A percentile compares a stretch with the other conserved stretches of the same genome.
phyloP scores from a whole-genome alignment of 2,329 filamentous ascomycete genomes.

The Phialophora macrospora region DNA sequence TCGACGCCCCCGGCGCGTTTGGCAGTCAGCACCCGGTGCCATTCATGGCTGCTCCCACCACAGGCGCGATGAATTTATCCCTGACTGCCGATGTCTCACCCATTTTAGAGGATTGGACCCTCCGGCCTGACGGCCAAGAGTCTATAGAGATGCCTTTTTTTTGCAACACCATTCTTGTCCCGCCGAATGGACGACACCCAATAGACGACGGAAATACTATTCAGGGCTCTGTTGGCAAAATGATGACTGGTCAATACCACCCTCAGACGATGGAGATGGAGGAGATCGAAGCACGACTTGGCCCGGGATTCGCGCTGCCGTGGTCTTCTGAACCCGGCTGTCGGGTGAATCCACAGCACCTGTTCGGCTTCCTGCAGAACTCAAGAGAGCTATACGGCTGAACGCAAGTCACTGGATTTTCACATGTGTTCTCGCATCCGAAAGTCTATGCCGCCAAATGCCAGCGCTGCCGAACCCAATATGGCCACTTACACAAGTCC shows the following conservation, averaged over 20 bases:
- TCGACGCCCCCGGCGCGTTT: slow-evolving; percentile 2
- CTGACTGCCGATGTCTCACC: neutral
- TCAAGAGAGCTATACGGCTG: neutral
- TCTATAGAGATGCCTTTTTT: slow-evolving; percentile 4
- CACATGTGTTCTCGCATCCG: neutral
- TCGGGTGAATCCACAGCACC: slow-evolving; percentile 46
- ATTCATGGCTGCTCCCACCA: slow-evolving; percentile 1
- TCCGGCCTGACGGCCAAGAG: slow-evolving; percentile 4
- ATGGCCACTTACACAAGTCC: slow-evolving; percentile 75
- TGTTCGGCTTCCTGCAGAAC: slow-evolving; percentile 11
- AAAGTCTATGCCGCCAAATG: slow-evolving; percentile 16
- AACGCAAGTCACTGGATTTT: neutral
- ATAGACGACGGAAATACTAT: slow-evolving; percentile 42
- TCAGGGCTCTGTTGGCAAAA: slow-evolving; percentile 48
- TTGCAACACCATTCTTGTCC: slow-evolving; percentile 18
- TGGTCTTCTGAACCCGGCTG: slow-evolving; percentile 43
- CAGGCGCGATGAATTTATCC: neutral
- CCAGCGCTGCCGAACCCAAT: slow-evolving; percentile 48
- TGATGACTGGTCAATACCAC: slow-evolving; percentile 47
- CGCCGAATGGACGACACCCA: slow-evolving; percentile 6
- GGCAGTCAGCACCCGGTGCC: neutral
- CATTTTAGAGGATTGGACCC: slow-evolving; percentile 10
- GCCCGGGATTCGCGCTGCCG: slow-evolving; percentile 43
- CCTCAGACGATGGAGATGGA: slow-evolving; percentile 45
- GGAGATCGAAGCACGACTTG: slow-evolving; percentile 45